Evolutionary conservation across 768 basidiomycete species (phyloP).

Genomic region (Collybiopsis confluens): DNA sequence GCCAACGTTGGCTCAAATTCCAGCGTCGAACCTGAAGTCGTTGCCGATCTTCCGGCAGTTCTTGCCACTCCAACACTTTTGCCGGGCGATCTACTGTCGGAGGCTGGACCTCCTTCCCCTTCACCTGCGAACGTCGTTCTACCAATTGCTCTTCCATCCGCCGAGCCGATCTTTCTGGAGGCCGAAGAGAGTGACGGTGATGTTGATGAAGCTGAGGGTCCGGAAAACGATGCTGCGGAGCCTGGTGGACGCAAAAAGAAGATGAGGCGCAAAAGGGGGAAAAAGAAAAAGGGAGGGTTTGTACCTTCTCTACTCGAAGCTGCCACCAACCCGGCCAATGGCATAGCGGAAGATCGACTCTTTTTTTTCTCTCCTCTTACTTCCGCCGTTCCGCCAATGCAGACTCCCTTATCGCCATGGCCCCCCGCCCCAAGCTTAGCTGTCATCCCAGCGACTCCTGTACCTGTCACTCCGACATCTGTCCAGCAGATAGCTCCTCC

Average conservation of each 20-base stretch:
- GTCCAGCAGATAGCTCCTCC: neutral
- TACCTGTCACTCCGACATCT: neutral
- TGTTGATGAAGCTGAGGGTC: slow-evolving; percentile 26
- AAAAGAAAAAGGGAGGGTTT: slow-evolving; percentile 18
- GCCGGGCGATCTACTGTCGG: too few species aligned
- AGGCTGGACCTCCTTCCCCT: neutral
- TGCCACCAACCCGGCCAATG: neutral
- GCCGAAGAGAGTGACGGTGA: slow-evolving; percentile 33
- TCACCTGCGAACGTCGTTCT: neutral
- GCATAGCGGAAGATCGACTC: neutral
- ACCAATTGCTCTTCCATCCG: neutral
- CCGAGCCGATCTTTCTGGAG: slow-evolving; percentile 8
- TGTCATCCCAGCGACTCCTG: neutral
- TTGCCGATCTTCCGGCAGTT: too few species aligned
- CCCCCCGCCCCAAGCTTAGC: neutral
- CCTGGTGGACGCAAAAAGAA: slow-evolving; percentile 16
- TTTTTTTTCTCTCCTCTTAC: neutral
- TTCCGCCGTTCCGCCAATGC: neutral
- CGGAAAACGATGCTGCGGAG: slow-evolving; percentile 20
- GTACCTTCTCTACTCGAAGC: neutral
- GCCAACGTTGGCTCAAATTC: too few species aligned
- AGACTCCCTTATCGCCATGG: neutral
- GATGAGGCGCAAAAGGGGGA: slow-evolving; percentile 15
- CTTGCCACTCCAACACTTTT: neutral
- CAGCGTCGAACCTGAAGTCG: too few species aligned